Base-by-base conservation (phyloP, 352 stramenopile genomes). In the Elongisporangium senticosum region DNA sequence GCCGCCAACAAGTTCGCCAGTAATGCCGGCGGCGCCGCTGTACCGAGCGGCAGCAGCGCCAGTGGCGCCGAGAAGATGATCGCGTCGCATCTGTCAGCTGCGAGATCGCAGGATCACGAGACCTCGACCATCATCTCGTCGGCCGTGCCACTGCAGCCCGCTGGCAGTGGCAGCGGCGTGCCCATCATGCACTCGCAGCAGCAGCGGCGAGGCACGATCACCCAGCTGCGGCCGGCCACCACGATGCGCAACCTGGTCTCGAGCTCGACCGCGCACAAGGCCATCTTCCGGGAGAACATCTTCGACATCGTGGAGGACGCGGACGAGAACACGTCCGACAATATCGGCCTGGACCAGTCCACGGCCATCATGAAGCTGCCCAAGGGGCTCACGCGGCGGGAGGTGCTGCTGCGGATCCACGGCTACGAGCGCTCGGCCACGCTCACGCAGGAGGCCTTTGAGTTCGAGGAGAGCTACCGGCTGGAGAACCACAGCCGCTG, bases 341-440 rank as follows among this genome's bases (percentile, higher is more conserved):
- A 47, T 4, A 75, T 71, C 39, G 74, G 57, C 49, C 8, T 43
- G 33, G 33, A 43, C 33, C 33, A 43, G 33, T 43, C 33, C 33
- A 78, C 80, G 19, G 83, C 79, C 11, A 87, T 90, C 62, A 93
- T 93, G 83, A 83, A 85, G 54, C 65, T 93, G 1, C 80, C 80
- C 0, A 78, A 85, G 43, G 80, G 80, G 1, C 64, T 93, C 50
- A 93, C 83, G 33, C 76, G 80, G 14, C 82, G 69, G 0, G 79
- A 89, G 52, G 77, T 93, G 13, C 54, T 87, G 0, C 82, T 90
- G 51, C 70, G 75, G 4, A 64, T 93, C 2, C 77, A 93, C 55
- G 33, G 33, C 33, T 43, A 43, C 33, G 33, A 43, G 33, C 33
- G 33, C 33, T 43, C 33, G 33, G 7, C 33, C 33, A 59, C 55